A percentile compares a stretch with the other conserved stretches of the same genome.
phyloP scores from a whole-genome alignment of 495 filamentous ascomycete genomes.

The Haplographium delicatum region DNA sequence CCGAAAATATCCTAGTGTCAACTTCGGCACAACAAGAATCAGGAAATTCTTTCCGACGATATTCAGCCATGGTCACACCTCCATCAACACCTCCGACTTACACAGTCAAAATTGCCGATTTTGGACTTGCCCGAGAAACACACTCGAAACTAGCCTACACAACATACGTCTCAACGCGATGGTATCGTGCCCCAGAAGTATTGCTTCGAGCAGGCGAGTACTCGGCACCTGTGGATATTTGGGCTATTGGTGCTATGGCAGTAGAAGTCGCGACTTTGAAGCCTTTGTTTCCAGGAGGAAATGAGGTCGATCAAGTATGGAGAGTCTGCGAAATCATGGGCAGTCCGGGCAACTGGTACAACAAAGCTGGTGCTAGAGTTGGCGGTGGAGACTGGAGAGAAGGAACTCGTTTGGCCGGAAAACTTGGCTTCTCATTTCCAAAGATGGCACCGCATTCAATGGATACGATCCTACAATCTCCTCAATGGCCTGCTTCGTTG shows the following conservation, averaged over 20 bases:
- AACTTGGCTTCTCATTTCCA: conserved; percentile 97
- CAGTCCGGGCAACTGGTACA: conserved; percentile 96
- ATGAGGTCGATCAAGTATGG: conserved; percentile 99
- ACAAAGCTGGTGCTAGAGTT: conserved; percentile 76
- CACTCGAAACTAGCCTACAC: conserved; percentile 95
- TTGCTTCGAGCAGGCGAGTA: conserved; percentile 93
- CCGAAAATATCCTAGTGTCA: conserved; percentile 97
- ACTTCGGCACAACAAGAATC: conserved; percentile 81
- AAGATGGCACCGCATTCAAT: conserved; percentile 99
- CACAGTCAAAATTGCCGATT: conserved; percentile 98
- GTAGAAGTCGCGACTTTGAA: conserved; percentile 97
- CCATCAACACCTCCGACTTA: conserved; percentile 90
- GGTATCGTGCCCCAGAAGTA: conserved; percentile 98
- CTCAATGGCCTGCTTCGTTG: conserved; percentile 87
- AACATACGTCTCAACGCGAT: conserved; percentile 96
- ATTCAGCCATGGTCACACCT: conserved; percentile 89
- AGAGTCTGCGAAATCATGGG: conserved; percentile 99
- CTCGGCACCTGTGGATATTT: conserved; percentile 97
- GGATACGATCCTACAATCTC: conserved; percentile 84
- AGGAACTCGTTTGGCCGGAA: conserved; percentile 84
- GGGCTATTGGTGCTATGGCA: conserved; percentile 99
- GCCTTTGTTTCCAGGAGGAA: conserved; percentile 93
- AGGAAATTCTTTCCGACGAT: conserved; percentile 74
- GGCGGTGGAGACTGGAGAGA: conserved; percentile 98
- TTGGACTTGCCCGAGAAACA: conserved; percentile 95